Base-by-base conservation (phyloP, 495 filamentous ascomycete genomes). In the Trichoderma virens region DNA sequence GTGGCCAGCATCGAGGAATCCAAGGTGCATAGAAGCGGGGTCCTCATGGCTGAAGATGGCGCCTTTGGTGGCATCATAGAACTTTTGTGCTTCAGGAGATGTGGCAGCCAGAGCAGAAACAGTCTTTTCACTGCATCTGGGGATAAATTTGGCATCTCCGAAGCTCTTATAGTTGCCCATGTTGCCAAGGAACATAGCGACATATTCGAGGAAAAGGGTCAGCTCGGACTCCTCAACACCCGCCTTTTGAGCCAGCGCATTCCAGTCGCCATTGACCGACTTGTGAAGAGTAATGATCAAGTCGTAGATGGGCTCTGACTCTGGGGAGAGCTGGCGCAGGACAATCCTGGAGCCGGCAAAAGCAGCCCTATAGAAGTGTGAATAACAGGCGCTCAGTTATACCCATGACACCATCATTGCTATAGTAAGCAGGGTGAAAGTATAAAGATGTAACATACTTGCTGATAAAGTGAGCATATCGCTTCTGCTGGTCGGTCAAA, bases 91-190 rank as follows among this genome's bases (percentile, higher is more conserved):
- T 59, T 80, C 75, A 8, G 82, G 76, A 0, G 86, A 87, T 18
- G 77, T 76, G 23, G 85, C 82, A 25, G 90, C 87, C n/a, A 98
- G 76, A 65, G 86, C 84, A 38, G 86, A 82, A 63, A 98, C 82
- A 34, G 83, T 82, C 20, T 85, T 82, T 60, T 85, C 78, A 14
- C 83, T 73, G 64, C 92, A 82, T 47, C 93, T 82, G 9, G 94
- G 94, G 62, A 98, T 86, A 74, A 97, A 97, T 71, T 98, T 98
- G 65, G 87, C 84, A 73, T 98, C 94, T 38, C 94, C 94, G 68
- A 97, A 97, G 32, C 89, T 89, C 77, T 97, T 97, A 79, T 96
- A 98, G 74, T 98, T 98, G 56, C 94, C 94, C 59, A 82, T 77
- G 71, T 97, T 98, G 30, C 92, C 92, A 7, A 98, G 79, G 73